phyloP scores from a whole-genome alignment of 305 asterid genomes.

The Petunia hybrid region DNA sequence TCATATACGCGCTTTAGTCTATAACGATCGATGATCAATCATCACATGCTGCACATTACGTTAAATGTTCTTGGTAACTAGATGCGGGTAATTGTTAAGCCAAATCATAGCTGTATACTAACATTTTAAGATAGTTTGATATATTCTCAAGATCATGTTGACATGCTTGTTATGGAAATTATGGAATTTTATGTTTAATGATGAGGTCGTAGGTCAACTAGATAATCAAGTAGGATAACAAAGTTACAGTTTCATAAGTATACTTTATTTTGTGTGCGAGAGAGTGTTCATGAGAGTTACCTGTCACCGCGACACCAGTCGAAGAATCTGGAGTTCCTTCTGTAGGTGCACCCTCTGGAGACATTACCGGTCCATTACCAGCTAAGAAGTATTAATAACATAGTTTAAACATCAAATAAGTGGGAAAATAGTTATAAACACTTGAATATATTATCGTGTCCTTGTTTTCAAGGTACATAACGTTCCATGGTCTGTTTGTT shows the following conservation, averaged over 20 bases:
- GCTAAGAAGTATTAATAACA: slow-evolving; percentile 36
- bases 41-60: too few relatives aligned
- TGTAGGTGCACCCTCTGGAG: slow-evolving; percentile 58
- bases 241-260: not conserved
- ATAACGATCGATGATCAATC: not conserved
- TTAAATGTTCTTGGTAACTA: not conserved
- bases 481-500: not conserved
- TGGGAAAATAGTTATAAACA: not conserved
- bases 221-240: too few relatives aligned
- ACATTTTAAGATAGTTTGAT: not conserved
- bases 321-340: slow-evolving; percentile 48
- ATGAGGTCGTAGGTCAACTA: too few relatives aligned
- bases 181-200: not conserved
- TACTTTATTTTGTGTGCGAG: not conserved
- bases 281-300: slow-evolving; percentile 42
- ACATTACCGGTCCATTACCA: slow-evolving; percentile 62
- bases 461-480: too few relatives aligned
- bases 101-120: not conserved
- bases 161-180: not conserved
- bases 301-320: slow-evolving; percentile 48
- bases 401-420: not conserved
- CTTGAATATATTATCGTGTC: too few relatives aligned
- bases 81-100: not conserved
- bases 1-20: not conserved
- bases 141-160: not conserved